Evolutionary conservation across 2,329 filamentous ascomycete species (phyloP), one percentile per base, ranked within the genome.

Genomic region (Calonectria hawksworthii): DNA sequence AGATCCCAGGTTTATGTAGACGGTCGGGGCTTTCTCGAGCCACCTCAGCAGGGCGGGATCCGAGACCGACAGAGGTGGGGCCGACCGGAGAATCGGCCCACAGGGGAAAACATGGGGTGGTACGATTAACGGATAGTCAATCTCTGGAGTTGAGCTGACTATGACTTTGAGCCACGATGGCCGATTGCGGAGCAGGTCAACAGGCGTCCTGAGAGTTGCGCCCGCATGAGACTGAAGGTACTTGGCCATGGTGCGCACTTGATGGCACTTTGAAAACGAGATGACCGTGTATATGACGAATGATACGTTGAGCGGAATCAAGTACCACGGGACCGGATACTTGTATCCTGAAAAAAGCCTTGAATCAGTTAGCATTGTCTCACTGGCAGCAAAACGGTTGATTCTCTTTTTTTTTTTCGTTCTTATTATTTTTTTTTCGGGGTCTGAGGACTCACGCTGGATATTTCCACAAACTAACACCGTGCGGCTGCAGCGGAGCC

Each of bases 1-100:
- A 0, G 87, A 87, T 0, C 89, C 89, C 1, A 90, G 79, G 73
- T 88, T 89, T 41, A 90, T 83, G n/a, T 89, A 84, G 0, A 91
- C 79, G 0, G 88, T 90, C 3, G 87, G 86, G 0, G 82, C 82
- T 3, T 80, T 77, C 0, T 78, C 75, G 4, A 90, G 81, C 89
- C 89, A 90, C 1, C 56, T 54, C 1, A 80, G 78, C 11, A 90
- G 80, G n/a, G 85, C 83, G 0, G 85, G 82, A 38, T 89, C 87
- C 0, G 81, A 75, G 2, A 84, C 80, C 16, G 79, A 61, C 0
- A 89, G 82, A 0, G 85, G 72, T 0, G 77, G 69, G 2, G 82
- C 81, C 0, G 81, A 77, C 0, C 86, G 82, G 5, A 89, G 76
- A 14, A 90, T 89, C 0, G 89, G 89, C 0, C 89, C 89, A 72